These are phyloP conservation scores for Barnettozyma hawaiiensis DNA, from an alignment of 1,139 yeast genomes.

Conservation along the genomic window DNA sequence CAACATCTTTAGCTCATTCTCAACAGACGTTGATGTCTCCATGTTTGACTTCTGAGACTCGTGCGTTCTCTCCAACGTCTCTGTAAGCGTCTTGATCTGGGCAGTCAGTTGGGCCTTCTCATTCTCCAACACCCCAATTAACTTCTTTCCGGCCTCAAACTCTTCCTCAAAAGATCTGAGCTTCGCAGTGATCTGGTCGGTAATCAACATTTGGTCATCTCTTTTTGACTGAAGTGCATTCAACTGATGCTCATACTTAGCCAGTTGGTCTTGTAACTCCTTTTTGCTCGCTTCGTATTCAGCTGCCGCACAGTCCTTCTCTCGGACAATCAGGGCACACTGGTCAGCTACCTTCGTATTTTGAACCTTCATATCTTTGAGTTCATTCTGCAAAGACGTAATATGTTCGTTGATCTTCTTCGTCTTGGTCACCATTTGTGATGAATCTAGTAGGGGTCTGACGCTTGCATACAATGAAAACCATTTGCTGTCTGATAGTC, in stretches of 20 bases:
- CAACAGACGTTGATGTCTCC: constrained; percentile 15
- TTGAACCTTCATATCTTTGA: constrained; percentile 32
- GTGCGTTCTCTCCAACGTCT: constrained; percentile 15
- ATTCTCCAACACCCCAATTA: constrained; percentile 21
- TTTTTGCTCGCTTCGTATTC: neutral
- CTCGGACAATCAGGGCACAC: constrained; percentile 10
- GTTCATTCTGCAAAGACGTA: constrained; percentile 42
- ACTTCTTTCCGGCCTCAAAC: constrained; percentile 20
- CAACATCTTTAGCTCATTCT: constrained; percentile 29
- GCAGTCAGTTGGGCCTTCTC: constrained; percentile 20
- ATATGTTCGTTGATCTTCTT: constrained; percentile 56
- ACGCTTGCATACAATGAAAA: constrained; percentile 64
- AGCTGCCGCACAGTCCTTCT: constrained; percentile 25
- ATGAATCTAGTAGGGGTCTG: constrained; percentile 72
- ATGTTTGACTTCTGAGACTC: constrained; percentile 16
- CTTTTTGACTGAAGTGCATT: neutral
- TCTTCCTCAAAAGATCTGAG: constrained; percentile 21
- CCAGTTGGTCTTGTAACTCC: neutral
- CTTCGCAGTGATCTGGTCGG: constrained; percentile 26
- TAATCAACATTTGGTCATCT: neutral
- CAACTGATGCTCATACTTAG: neutral
- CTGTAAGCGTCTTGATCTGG: constrained; percentile 16
- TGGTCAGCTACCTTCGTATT: constrained; percentile 30
- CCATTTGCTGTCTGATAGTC: constrained; percentile 69
- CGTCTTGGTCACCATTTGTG: constrained; percentile 51